phyloP scores from a whole-genome alignment of 2,329 filamentous ascomycete species.

The Talaromyces pinophilus region DNA sequence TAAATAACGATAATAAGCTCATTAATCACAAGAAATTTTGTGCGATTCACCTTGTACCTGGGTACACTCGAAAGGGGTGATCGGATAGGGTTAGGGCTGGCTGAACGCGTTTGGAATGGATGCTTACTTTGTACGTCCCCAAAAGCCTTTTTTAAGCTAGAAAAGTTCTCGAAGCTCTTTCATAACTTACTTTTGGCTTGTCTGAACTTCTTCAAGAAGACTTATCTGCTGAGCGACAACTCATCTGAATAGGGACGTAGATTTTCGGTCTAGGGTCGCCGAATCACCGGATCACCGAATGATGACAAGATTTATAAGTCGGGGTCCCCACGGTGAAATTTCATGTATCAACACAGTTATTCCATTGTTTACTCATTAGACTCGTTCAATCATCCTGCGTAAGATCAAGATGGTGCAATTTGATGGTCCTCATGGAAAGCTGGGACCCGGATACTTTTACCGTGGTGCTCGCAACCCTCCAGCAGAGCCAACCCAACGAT shows the following conservation, averaged over 20 bases:
- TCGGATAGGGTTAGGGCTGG: neutral
- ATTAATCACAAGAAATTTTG: neutral
- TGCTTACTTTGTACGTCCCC: neutral
- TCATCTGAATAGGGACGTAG: neutral
- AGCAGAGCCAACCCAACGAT: constrained; percentile 15
- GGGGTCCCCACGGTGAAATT: too few relatives aligned
- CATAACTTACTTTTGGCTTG: neutral
- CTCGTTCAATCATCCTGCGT: neutral
- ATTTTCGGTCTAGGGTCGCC: constrained; percentile 7
- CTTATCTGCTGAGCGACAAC: neutral
- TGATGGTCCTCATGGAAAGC: constrained; percentile 11
- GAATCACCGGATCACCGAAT: constrained; percentile 22
- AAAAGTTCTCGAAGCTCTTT: neutral
- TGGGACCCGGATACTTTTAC: constrained; percentile 1
- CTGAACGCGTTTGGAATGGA: neutral
- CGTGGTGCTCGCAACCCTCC: constrained; percentile 17
- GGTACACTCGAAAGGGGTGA: too few relatives aligned
- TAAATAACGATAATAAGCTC: neutral
- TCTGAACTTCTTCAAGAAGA: neutral
- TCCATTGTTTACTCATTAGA: neutral
- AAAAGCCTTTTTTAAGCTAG: neutral
- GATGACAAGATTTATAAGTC: neutral
- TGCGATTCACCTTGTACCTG: neutral
- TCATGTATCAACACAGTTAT: neutral
- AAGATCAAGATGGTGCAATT: constrained; percentile 20